Evolutionary conservation across 2,329 filamentous ascomycete species (phyloP).

Genomic region (Ophiostoma ips): DNA sequence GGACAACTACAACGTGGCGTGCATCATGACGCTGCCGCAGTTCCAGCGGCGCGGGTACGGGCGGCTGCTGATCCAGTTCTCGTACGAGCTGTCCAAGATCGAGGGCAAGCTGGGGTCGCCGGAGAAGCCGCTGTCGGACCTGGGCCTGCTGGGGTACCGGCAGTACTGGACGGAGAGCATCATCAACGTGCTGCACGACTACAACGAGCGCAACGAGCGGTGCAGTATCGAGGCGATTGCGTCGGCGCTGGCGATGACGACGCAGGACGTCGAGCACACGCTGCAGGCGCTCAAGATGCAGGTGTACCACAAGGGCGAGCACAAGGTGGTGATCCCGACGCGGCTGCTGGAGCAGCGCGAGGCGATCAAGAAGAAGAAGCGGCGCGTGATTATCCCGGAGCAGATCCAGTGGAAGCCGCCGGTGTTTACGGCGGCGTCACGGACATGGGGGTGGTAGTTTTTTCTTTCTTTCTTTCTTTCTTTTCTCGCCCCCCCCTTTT

Average conservation of each 20-base stretch:
- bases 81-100: conserved; percentile 89
- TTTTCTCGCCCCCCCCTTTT: too few species aligned
- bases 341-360: conserved; percentile 66
- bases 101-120: conserved; percentile 92
- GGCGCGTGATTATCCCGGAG: conserved; percentile 60
- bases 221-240: conserved; percentile 81
- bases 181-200: conserved; percentile 68
- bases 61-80: conserved; percentile 87
- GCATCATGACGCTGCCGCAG: conserved; percentile 91
- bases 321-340: conserved; percentile 87
- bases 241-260: conserved; percentile 77
- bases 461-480: too few species aligned
- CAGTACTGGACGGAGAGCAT: conserved; percentile 98
- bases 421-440: conserved; percentile 75
- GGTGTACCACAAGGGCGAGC: conserved; percentile 88
- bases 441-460: conserved; percentile 86
- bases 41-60: conserved; percentile 94
- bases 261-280: conserved; percentile 89
- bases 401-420: conserved; percentile 91
- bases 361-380: conserved; percentile 67
- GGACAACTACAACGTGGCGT: conserved; percentile 94
- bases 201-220: conserved; percentile 52
- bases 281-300: conserved; percentile 90
- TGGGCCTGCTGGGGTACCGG: conserved; percentile 84
- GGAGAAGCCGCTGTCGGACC: conserved; percentile 88